phyloP scores from a whole-genome alignment of 2,329 filamentous ascomycete species.

The Tolypocladium nubicola region DNA sequence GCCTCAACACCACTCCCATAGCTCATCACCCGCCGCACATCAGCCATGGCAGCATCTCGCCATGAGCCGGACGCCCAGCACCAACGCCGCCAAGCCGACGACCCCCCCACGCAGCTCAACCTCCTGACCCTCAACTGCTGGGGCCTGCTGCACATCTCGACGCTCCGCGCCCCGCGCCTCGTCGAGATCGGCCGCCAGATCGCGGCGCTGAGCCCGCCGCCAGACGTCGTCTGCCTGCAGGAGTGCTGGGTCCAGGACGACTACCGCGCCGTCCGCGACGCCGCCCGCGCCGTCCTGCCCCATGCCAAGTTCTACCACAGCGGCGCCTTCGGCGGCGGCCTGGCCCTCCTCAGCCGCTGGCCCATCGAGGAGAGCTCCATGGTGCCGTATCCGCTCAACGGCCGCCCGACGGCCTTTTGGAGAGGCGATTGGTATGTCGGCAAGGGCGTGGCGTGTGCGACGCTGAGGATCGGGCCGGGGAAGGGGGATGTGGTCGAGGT shows the following conservation, averaged over 20 bases:
- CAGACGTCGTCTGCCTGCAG: constrained; percentile 85
- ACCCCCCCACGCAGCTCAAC: constrained; percentile 50
- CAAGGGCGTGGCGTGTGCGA: constrained; percentile 81
- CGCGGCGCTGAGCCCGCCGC: constrained; percentile 53
- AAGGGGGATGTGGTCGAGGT: constrained; percentile 67
- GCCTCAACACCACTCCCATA: not conserved
- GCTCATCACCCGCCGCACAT: not conserved
- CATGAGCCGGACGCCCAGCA: not conserved
- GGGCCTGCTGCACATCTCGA: constrained; percentile 82
- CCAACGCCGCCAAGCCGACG: not conserved
- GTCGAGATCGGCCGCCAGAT: constrained; percentile 75
- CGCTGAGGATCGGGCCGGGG: constrained; percentile 58
- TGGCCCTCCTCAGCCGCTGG: constrained; percentile 85
- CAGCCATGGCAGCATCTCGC: not conserved
- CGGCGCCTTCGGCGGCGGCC: constrained; percentile 79
- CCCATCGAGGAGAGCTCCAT: constrained; percentile 85
- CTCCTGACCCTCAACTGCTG: constrained; percentile 92
- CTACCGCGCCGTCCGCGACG: constrained; percentile 65
- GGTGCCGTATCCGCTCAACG: constrained; percentile 82
- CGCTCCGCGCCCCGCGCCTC: constrained; percentile 66
- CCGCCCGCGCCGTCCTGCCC: constrained; percentile 65
- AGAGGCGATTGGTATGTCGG: constrained; percentile 95
- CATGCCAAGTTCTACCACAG: constrained; percentile 89
- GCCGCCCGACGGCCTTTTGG: constrained; percentile 86
- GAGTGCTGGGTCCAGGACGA: constrained; percentile 89